These are phyloP conservation scores for Rhodotorula mucilaginosa DNA, from an alignment of 1,284 basidiomycete genomes.

Conservation along the genomic window DNA sequence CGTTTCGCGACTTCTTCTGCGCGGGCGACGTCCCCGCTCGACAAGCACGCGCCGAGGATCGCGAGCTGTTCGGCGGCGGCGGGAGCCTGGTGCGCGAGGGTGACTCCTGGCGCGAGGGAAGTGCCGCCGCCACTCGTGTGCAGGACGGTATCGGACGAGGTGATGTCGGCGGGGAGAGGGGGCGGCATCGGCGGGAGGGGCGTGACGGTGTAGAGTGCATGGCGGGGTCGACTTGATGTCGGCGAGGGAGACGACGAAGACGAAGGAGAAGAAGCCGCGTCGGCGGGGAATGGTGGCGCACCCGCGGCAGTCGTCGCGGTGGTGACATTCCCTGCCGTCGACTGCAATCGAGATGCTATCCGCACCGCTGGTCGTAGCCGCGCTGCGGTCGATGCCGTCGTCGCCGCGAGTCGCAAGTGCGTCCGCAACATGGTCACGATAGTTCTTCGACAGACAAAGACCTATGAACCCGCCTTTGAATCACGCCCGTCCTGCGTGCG, in stretches of 20 bases:
- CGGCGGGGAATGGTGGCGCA: neutral
- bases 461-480: too few relatives aligned
- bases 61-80: slow-evolving; percentile 64
- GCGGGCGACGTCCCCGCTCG: slow-evolving; percentile 61
- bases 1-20: slow-evolving; percentile 41
- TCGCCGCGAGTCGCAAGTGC: slow-evolving; percentile 11
- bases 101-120: slow-evolving; percentile 47
- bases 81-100: slow-evolving; percentile 6
- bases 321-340: neutral
- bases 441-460: too few relatives aligned
- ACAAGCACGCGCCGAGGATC: slow-evolving; percentile 74
- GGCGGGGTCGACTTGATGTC: neutral
- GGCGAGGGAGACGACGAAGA: neutral
- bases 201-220: slow-evolving; percentile 32
- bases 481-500: too few relatives aligned
- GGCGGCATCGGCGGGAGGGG: slow-evolving; percentile 36
- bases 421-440: slow-evolving; percentile 13
- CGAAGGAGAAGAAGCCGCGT: neutral
- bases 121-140: neutral
- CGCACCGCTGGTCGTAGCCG: neutral
- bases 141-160: slow-evolving; percentile 1
- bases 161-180: slow-evolving; percentile 36
- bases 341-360: neutral
- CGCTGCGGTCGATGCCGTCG: neutral
- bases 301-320: neutral